A percentile compares a stretch with the other conserved stretches of the same genome.
Conservation (phyloP, 2,329 filamentous ascomycete genomes). For the Alternaria sp. region DNA sequence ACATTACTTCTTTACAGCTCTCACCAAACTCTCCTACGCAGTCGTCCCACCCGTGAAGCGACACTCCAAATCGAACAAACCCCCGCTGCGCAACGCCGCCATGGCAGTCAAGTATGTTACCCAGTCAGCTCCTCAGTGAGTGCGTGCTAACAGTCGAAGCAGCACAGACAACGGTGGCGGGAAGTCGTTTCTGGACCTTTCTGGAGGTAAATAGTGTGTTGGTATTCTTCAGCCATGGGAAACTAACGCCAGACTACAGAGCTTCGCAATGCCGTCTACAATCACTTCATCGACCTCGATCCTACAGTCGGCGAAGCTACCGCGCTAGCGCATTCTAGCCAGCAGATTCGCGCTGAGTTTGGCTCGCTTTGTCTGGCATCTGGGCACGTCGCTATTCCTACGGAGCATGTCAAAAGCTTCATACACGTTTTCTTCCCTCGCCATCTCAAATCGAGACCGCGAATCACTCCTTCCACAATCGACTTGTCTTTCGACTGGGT, state of each 20-base stretch:
- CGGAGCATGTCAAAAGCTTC: neutral
- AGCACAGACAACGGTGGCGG: rapidly evolving
- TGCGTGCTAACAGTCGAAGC: neutral
- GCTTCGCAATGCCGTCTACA: neutral
- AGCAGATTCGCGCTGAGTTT: neutral
- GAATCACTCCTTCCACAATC: rapidly evolving
- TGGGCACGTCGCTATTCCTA: rapidly evolving
- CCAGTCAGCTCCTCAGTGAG: neutral
- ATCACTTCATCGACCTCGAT: neutral
- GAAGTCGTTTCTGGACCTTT: neutral
- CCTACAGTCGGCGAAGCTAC: neutral
- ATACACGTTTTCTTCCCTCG: neutral
- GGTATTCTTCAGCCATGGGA: rapidly evolving
- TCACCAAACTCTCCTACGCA: neutral
- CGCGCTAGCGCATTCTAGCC: neutral
- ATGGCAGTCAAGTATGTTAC: neutral
- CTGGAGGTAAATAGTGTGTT: neutral
- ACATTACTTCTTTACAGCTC: neutral
- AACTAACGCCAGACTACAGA: neutral
- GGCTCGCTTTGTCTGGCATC: neutral
- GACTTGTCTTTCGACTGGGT: too few species aligned
- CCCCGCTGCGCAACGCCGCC: neutral
- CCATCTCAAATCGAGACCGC: neutral
- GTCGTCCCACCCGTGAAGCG: neutral
- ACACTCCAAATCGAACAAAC: neutral